phyloP scores from a whole-genome alignment of 441 rosid species.

The Arabidopsis hybrid region DNA sequence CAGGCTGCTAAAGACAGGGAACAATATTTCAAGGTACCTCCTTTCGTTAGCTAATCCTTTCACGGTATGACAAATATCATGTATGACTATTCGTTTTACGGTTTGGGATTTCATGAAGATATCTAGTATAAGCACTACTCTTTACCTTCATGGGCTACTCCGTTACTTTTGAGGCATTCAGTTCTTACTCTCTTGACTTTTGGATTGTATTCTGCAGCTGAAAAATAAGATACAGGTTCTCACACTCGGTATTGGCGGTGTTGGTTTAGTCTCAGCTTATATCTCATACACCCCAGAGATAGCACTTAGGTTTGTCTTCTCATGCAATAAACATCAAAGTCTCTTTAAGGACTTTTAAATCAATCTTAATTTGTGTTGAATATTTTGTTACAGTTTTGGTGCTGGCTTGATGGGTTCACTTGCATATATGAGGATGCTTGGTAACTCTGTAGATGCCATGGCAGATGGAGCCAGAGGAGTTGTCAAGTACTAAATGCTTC shows the following conservation, averaged over 20 bases:
- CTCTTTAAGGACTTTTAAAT: background rate
- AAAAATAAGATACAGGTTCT: constrained; percentile 72
- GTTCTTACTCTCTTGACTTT: constrained; percentile 14
- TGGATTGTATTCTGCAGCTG: constrained; percentile 59
- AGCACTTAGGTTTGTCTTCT: constrained; percentile 69
- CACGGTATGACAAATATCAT: background rate
- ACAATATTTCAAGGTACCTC: constrained; percentile 69
- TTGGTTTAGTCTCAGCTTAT: constrained; percentile 84
- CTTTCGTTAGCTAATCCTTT: background rate
- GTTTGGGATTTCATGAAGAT: constrained; percentile 1
- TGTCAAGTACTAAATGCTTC: constrained; percentile 57
- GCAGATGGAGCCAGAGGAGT: constrained; percentile 84
- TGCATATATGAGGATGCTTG: constrained; percentile 82
- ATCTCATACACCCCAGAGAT: constrained; percentile 81
- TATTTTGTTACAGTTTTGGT: constrained; percentile 65
- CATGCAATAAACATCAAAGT: constrained; percentile 11
- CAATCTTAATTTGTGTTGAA: constrained; percentile 9
- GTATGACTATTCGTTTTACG: background rate
- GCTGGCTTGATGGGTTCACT: constrained; percentile 79
- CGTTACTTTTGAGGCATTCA: background rate
- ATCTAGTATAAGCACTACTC: constrained; percentile 19
- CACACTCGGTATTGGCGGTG: constrained; percentile 76
- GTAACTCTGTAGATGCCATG: constrained; percentile 81
- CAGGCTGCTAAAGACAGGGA: constrained; percentile 83
- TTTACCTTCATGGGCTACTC: background rate